These are phyloP conservation scores for Camillea tinctor DNA, from an alignment of 2,329 filamentous ascomycete species.

Conservation along the genomic window DNA sequence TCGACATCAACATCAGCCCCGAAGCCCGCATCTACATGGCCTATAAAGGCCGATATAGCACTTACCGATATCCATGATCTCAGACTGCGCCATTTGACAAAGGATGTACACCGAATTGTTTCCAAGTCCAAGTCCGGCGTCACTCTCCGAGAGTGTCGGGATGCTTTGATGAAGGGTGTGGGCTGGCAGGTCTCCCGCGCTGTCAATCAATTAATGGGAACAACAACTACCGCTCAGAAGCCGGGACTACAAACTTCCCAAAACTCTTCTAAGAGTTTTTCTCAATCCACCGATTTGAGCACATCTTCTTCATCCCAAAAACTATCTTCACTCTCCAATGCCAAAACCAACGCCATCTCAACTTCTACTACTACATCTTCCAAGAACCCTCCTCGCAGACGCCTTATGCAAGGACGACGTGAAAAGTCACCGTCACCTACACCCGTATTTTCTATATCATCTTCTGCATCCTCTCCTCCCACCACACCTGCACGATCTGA, in stretches of 20 bases:
- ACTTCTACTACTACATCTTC: slow-evolving; percentile 11
- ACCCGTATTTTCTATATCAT: slow-evolving; percentile 31
- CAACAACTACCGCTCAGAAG: not conserved
- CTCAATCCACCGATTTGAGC: too few species aligned
- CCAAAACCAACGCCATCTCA: slow-evolving; percentile 10
- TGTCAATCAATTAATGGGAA: slow-evolving; percentile 22
- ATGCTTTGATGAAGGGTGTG: slow-evolving; percentile 26
- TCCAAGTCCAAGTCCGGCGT: slow-evolving; percentile 25
- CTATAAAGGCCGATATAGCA: slow-evolving; percentile 22
- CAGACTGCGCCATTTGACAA: slow-evolving; percentile 30
- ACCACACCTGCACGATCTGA: slow-evolving; percentile 26
- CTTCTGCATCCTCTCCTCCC: slow-evolving; percentile 30
- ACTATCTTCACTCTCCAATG: slow-evolving; percentile 7
- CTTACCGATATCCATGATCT: slow-evolving; percentile 31
- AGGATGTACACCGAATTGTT: slow-evolving; percentile 29
- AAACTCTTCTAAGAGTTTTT: not conserved
- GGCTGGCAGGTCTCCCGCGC: slow-evolving; percentile 28
- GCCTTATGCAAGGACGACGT: slow-evolving; percentile 31
- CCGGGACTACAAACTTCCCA: slow-evolving; percentile 12
- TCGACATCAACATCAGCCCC: slow-evolving; percentile 1
- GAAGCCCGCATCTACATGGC: slow-evolving; percentile 11
- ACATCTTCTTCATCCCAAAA: too few species aligned
- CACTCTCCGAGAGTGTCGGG: slow-evolving; percentile 29
- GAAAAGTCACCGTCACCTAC: slow-evolving; percentile 27
- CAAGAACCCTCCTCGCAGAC: slow-evolving; percentile 23